phyloP scores from a whole-genome alignment of 2,329 filamentous ascomycete genomes.

The Claviceps sp. region DNA sequence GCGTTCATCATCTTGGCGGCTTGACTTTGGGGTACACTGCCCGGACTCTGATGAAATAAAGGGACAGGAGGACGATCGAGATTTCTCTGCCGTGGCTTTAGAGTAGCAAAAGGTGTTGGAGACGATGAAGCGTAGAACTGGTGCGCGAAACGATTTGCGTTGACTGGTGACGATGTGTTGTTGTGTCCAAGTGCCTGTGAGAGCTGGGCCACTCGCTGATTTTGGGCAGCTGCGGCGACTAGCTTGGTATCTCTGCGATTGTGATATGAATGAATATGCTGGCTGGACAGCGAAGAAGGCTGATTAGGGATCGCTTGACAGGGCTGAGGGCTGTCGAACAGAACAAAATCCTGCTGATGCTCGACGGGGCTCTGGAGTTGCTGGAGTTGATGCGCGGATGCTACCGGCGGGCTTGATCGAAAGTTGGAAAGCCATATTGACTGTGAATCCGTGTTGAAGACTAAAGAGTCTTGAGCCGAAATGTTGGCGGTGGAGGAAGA shows the following conservation, averaged over 20 bases:
- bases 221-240: conserved; percentile 31
- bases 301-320: conserved; percentile 21
- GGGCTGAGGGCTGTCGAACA: conserved; percentile 48
- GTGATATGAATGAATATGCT: conserved; percentile 33
- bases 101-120: conserved; percentile 43
- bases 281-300: conserved; percentile 24
- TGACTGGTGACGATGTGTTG: conserved; percentile 37
- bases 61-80: conserved; percentile 55
- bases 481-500: conserved; percentile 42
- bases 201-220: conserved; percentile 45
- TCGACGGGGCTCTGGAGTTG: conserved; percentile 39
- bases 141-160: conserved; percentile 42
- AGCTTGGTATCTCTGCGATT: conserved; percentile 29
- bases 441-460: conserved; percentile 74
- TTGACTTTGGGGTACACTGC: conserved; percentile 31
- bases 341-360: conserved; percentile 60
- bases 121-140: conserved; percentile 58
- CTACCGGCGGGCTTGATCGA: conserved; percentile 49
- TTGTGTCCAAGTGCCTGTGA: conserved; percentile 44
- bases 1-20: conserved; percentile 31
- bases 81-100: conserved; percentile 35
- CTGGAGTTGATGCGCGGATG: conserved; percentile 43
- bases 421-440: conserved; percentile 71
- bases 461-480: conserved; percentile 52
- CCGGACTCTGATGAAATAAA: conserved; percentile 50